These are phyloP conservation scores for Tolypocladium album DNA, from an alignment of 2,329 filamentous ascomycete genomes.

Conservation along the genomic window DNA sequence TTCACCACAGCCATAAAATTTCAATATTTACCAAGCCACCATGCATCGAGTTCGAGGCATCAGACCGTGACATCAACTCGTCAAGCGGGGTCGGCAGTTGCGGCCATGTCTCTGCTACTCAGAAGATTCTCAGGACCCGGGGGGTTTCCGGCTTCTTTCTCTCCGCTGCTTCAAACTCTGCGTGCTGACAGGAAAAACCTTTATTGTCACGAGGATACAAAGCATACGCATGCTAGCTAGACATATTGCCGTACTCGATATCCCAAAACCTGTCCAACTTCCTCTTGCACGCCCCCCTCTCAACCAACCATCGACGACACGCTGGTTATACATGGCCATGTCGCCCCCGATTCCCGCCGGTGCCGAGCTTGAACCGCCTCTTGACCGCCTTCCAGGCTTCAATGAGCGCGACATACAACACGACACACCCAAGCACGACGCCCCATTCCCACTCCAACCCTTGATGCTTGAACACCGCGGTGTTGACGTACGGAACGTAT, in stretches of 20 bases:
- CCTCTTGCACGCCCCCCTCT: background rate
- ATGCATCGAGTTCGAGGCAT: too few species aligned
- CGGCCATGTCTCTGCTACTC: too few species aligned
- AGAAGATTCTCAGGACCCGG: too few species aligned
- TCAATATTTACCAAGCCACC: too few species aligned
- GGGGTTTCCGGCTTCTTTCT: background rate
- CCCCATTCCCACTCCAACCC: constrained; percentile 65
- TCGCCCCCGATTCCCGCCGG: constrained; percentile 5
- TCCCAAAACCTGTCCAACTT: background rate
- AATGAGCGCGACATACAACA: constrained; percentile 50
- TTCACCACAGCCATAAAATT: too few species aligned
- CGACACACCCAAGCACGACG: constrained; percentile 48
- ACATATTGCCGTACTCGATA: constrained; percentile 8
- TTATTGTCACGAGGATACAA: constrained; percentile 18
- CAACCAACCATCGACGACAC: background rate
- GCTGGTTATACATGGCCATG: background rate
- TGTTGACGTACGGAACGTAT: constrained; percentile 59
- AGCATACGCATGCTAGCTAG: constrained; percentile 12
- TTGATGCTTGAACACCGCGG: constrained; percentile 57
- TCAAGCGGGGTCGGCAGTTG: background rate
- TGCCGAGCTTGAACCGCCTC: constrained; percentile 30
- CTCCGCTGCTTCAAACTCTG: too few species aligned
- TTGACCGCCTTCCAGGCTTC: constrained; percentile 63
- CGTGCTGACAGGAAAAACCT: constrained; percentile 11
- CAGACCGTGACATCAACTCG: background rate